These are phyloP conservation scores for Monosporascus sp. DNA, from an alignment of 2,329 filamentous ascomycete species.

Conservation along the genomic window DNA sequence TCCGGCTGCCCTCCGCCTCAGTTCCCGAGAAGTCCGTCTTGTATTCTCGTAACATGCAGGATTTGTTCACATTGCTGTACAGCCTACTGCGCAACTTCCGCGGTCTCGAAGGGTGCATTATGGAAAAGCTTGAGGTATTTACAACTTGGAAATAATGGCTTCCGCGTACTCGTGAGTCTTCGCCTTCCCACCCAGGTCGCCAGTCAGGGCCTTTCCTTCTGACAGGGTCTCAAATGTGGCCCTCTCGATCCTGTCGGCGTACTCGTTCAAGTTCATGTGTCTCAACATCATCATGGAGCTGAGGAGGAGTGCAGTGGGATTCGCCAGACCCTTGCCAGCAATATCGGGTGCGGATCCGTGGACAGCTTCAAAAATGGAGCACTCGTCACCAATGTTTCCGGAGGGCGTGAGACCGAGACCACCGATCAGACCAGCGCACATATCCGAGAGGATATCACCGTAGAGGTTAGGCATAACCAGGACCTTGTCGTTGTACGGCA, in stretches of 20 bases:
- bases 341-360: conserved; percentile 97
- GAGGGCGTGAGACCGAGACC: conserved; percentile 95
- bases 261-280: conserved; percentile 86
- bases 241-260: conserved; percentile 84
- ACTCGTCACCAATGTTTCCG: conserved; percentile 98
- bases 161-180: conserved; percentile 93
- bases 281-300: conserved; percentile 99
- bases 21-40: background rate
- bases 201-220: conserved; percentile 93
- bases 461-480: conserved; percentile 98
- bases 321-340: conserved; percentile 90
- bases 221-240: conserved; percentile 93
- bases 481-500: conserved; percentile 98
- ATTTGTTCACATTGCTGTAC: conserved; percentile 22
- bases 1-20: no score
- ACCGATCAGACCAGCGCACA: conserved; percentile 98
- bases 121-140: conserved; percentile 28
- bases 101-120: conserved; percentile 17
- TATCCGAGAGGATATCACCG: conserved; percentile 98
- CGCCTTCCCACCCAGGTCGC: conserved; percentile 91
- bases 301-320: conserved; percentile 93
- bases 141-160: conserved; percentile 75
- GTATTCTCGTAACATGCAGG: conserved; percentile 12
- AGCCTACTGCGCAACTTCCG: conserved; percentile 20
- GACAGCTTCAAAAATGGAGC: conserved; percentile 99